Percentiles rank a stretch among this genome's conserved stretches.
Evolutionary conservation across 139 green algal species (phyloP).

Genomic region (Chara braunii): DNA sequence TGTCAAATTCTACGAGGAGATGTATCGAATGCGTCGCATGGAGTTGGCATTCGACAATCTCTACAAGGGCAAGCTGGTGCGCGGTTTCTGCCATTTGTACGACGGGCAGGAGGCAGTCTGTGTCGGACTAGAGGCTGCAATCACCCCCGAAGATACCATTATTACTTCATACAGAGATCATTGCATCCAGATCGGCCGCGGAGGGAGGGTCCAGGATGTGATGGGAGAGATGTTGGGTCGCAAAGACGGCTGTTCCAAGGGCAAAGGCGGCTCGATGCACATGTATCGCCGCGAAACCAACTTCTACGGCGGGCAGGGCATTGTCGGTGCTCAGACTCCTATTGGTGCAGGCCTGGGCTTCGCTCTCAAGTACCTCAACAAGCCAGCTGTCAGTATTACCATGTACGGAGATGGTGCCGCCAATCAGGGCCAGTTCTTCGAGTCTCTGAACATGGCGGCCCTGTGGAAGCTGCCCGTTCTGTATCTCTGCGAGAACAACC

Average conservation of each 20-base stretch:
- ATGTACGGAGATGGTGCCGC: conserved; percentile 82
- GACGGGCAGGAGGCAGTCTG: conserved; percentile 94
- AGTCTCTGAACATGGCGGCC: conserved; percentile 94
- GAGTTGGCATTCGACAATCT: conserved; percentile 88
- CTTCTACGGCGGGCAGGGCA: conserved; percentile 92
- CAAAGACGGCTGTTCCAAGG: conserved; percentile 59
- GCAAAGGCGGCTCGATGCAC: conserved; percentile 93
- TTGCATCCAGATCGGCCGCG: conserved; percentile 77
- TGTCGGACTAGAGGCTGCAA: conserved; percentile 78
- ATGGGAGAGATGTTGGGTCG: conserved; percentile 91
- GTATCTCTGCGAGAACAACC: conserved; percentile 98
- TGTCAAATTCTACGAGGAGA: conserved; percentile 35
- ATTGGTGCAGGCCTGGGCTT: conserved; percentile 83
- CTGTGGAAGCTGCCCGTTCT: conserved; percentile 91
- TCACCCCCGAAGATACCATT: conserved; percentile 75
- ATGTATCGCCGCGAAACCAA: conserved; percentile 75
- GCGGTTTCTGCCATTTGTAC: conserved; percentile 97
- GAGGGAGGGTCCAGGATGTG: conserved; percentile 63
- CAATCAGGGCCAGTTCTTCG: conserved; percentile 78
- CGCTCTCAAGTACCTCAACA: conserved; percentile 69
- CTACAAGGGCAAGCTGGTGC: conserved; percentile 63
- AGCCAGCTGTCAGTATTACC: conserved; percentile 5
- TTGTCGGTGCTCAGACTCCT: conserved; percentile 78
- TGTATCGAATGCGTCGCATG: conserved; percentile 62
- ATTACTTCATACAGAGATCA: conserved; percentile 97